Percentiles rank a stretch among this genome's conserved stretches.
phyloP scores from a whole-genome alignment of 768 basidiomycete genomes.

The Lanmaoa pseudosensibilis region DNA sequence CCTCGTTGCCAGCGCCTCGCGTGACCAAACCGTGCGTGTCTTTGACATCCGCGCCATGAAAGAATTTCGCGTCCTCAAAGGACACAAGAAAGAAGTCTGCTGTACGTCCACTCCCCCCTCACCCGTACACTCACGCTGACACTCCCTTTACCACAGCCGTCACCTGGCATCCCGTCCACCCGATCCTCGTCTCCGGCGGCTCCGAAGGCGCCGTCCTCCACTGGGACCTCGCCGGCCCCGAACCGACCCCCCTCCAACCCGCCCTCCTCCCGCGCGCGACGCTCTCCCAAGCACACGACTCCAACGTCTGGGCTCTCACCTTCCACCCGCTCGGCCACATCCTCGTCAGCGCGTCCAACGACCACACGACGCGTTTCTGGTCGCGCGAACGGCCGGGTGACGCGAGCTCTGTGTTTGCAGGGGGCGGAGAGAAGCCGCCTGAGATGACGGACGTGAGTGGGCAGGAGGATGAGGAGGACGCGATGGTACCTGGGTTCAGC shows the following conservation, averaged over 20 bases:
- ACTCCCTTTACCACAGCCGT: slow-evolving; percentile 47
- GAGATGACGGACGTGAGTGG: slow-evolving; percentile 57
- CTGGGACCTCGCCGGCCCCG: slow-evolving; percentile 83
- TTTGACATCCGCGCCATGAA: slow-evolving; percentile 99
- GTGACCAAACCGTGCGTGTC: slow-evolving; percentile 92
- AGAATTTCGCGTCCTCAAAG: slow-evolving; percentile 86
- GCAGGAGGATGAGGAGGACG: slow-evolving; percentile 74
- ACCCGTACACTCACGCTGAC: not conserved
- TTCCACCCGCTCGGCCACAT: slow-evolving; percentile 97
- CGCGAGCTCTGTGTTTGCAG: slow-evolving; percentile 70
- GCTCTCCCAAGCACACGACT: slow-evolving; percentile 96
- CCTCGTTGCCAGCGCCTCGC: slow-evolving; percentile 89
- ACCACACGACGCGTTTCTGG: slow-evolving; percentile 99
- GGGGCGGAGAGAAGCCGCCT: slow-evolving; percentile 83
- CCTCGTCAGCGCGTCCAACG: slow-evolving; percentile 92
- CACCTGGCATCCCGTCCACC: slow-evolving; percentile 95
- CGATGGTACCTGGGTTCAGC: slow-evolving; percentile 74
- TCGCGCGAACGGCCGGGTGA: slow-evolving; percentile 89
- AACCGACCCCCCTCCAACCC: slow-evolving; percentile 38
- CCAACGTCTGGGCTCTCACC: slow-evolving; percentile 93
- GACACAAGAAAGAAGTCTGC: slow-evolving; percentile 98
- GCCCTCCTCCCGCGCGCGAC: slow-evolving; percentile 69
- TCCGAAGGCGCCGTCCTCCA: slow-evolving; percentile 93
- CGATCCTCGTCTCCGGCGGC: slow-evolving; percentile 89
- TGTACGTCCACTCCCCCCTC: slow-evolving; percentile 52